A percentile compares a stretch with the other conserved stretches of the same genome.
phyloP scores from a whole-genome alignment of 495 filamentous ascomycete species.

The Neurospora hispaniola region DNA sequence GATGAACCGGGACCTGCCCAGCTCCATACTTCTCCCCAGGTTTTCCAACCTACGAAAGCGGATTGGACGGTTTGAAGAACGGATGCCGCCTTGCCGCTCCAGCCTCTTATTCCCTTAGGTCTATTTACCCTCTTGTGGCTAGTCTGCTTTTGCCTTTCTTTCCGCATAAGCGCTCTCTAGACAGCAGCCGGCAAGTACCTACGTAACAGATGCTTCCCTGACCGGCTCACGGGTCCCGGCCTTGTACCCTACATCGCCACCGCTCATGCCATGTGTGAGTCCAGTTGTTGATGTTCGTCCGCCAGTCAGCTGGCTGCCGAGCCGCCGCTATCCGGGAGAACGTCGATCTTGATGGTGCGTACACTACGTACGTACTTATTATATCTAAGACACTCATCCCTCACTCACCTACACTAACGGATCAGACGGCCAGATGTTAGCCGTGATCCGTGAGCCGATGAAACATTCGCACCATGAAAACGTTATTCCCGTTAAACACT shows the following conservation, averaged over 20 bases:
- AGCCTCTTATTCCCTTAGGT: not conserved
- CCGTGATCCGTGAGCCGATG: not conserved
- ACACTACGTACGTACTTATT: not conserved
- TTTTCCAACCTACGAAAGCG: too few relatives aligned
- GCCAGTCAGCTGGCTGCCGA: not conserved
- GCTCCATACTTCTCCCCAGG: too few relatives aligned
- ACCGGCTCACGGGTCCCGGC: not conserved
- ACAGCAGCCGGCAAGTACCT: not conserved
- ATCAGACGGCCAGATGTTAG: not conserved
- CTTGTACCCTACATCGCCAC: not conserved
- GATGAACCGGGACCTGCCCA: too few relatives aligned
- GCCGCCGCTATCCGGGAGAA: not conserved
- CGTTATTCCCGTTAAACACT: not conserved
- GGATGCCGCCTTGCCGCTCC: not conserved
- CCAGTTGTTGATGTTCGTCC: not conserved
- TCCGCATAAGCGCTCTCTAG: not conserved
- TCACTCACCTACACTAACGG: not conserved
- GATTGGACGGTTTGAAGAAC: too few relatives aligned
- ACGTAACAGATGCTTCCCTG: not conserved
- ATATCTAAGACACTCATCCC: not conserved
- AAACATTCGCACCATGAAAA: not conserved
- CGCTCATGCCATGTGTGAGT: not conserved
- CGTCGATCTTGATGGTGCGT: not conserved
- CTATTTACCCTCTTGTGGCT: not conserved
- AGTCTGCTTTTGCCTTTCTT: not conserved